Evolutionary conservation across 2,329 filamentous ascomycete species (phyloP), one percentile per base, ranked within the genome.

Genomic region (Penicillium sp.): DNA sequence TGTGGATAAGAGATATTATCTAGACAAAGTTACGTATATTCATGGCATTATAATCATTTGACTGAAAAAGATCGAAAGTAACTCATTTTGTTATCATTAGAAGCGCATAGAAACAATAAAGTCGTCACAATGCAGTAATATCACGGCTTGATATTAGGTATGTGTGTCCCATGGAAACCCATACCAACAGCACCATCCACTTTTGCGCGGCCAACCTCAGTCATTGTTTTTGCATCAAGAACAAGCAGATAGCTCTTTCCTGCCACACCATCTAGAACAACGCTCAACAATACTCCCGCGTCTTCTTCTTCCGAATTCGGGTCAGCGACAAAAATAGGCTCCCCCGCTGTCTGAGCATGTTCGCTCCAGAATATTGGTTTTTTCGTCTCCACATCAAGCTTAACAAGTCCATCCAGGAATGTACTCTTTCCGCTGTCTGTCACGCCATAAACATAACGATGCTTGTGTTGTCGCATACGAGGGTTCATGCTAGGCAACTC

Each of bases 401-500:
- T 83, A 59, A 77, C 68, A 23, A 84, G 67, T 0, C 78, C 77
- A 57, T 84, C 80, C 33, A 79, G 69, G 61, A 83, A 79, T 0
- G 74, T 76, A 2, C 77, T 77, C 43, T 76, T 73, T 8, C 77
- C 74, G 1, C 74, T 73, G 61, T 79, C 76, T 8, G 68, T 65
- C 11, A 76, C 67, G 11, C 76, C 74, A 60, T 83, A 84, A 14
- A 77, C 71, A 64, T 78, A 83, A 33, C 81, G 75, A 59, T 82
- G 74, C 21, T 69, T 73, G 30, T 66, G 71, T 1, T 74, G 78
- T 3, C 75, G 63, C 56, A 71, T 75, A 1, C 53, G 58, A 0
- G 78, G 75, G 59, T 83, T 82, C 56, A 83, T 73, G 4, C 73
- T 77, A 0, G 81, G 80, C 3, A 83, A 70, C 61, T 84, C 81